Conservation (phyloP, 108 stramenopile species). For the Nitzschia sp. region DNA sequence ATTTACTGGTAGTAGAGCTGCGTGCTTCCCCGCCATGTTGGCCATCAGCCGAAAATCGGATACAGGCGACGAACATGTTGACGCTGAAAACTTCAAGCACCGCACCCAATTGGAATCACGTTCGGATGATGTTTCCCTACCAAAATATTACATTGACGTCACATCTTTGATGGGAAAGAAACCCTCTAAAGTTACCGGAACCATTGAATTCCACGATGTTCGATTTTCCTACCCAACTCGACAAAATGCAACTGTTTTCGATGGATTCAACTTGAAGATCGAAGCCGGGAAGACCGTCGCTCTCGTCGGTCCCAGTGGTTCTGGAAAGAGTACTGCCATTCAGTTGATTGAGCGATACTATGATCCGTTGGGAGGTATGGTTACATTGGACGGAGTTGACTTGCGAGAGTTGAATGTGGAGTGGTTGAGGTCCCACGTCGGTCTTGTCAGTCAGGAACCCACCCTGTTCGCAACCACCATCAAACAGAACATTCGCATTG, state of each 20-base stretch:
- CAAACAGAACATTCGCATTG: constrained; percentile 77
- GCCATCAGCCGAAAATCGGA: constrained; percentile 35
- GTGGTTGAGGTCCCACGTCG: constrained; percentile 73
- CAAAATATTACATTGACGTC: constrained; percentile 41
- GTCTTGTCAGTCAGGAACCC: constrained; percentile 84
- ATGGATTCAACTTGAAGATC: constrained; percentile 55
- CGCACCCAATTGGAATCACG: no score
- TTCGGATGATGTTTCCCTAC: neutral
- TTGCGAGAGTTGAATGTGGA: constrained; percentile 62
- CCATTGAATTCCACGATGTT: constrained; percentile 45
- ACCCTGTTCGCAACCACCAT: constrained; percentile 74
- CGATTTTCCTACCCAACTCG: constrained; percentile 68
- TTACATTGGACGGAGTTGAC: constrained; percentile 74
- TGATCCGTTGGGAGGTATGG: constrained; percentile 54
- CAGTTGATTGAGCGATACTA: constrained; percentile 78
- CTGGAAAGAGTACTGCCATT: constrained; percentile 68
- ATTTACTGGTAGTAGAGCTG: constrained; percentile 31
- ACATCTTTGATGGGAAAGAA: constrained; percentile 49
- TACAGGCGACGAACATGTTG: constrained; percentile 9
- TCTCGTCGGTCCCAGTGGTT: constrained; percentile 71
- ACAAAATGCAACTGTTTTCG: constrained; percentile 39
- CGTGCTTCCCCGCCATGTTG: constrained; percentile 38
- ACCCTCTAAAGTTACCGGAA: constrained; percentile 36
- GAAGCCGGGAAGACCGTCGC: constrained; percentile 61
- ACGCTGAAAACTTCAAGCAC: constrained; percentile 1